phyloP scores from a whole-genome alignment of 225 moss, liverwort and hornwort genomes.

The Pleurozium schreberi region DNA sequence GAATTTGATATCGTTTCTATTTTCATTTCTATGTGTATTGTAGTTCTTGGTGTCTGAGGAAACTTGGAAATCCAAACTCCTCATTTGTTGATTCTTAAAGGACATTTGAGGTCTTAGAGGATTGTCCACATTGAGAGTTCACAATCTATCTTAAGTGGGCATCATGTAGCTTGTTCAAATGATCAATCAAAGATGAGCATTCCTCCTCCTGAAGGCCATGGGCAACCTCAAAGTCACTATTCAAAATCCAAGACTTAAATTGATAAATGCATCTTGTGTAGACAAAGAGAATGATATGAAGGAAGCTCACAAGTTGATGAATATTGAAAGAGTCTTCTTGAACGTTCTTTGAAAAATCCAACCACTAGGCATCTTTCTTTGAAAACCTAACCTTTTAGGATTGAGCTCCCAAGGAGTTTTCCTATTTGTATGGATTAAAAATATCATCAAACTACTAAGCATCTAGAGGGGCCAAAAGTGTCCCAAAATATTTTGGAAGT shows the following conservation, averaged over 20 bases:
- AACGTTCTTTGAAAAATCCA: no score
- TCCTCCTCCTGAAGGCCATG: rapidly evolving
- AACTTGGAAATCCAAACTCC: not conserved
- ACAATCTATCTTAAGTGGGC: not conserved
- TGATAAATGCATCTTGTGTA: not conserved
- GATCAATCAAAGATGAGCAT: not conserved
- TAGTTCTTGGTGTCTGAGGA: not conserved
- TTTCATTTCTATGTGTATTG: not conserved
- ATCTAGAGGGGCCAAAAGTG: no score
- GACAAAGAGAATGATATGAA: not conserved
- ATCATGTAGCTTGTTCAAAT: not conserved
- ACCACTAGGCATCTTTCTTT: no score
- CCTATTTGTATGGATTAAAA: no score
- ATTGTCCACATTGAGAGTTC: not conserved
- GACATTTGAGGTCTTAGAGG: not conserved
- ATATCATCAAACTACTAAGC: no score
- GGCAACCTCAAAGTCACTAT: not conserved
- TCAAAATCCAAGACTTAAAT: not conserved
- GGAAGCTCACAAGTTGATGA: rapidly evolving
- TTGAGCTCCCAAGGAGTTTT: no score
- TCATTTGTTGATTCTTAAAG: not conserved
- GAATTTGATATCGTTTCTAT: not conserved
- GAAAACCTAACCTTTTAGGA: no score
- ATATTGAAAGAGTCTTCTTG: not conserved
- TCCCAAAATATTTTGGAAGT: no score